A percentile compares a stretch with the other conserved stretches of the same genome.
These are phyloP conservation scores for Phyllosticta citribraziliensis DNA, from an alignment of 2,329 filamentous ascomycete genomes.

Conservation along the genomic window DNA sequence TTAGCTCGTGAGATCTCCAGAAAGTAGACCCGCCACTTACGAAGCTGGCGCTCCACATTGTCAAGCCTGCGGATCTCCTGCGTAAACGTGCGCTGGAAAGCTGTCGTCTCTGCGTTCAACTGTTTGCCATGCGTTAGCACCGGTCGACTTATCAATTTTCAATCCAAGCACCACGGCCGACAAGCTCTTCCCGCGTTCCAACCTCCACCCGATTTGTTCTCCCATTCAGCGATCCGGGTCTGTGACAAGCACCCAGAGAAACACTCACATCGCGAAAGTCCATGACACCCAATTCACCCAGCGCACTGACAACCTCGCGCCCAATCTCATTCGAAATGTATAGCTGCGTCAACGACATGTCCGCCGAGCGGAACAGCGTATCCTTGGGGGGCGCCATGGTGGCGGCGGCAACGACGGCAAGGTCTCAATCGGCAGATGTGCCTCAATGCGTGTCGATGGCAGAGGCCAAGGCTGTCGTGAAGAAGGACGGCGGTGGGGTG, in stretches of 20 bases:
- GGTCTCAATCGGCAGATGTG: not conserved
- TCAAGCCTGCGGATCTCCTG: slow-evolving; percentile 95
- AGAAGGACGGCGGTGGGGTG: not conserved
- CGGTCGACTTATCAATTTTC: not conserved
- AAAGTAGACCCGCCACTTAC: slow-evolving; percentile 45
- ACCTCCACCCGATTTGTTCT: not conserved
- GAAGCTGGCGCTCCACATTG: slow-evolving; percentile 95
- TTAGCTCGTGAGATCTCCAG: slow-evolving; percentile 14
- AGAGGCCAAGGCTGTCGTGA: not conserved
- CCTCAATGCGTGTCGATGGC: not conserved
- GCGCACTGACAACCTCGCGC: slow-evolving; percentile 88
- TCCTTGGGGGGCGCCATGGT: slow-evolving; percentile 59
- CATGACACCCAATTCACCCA: slow-evolving; percentile 91
- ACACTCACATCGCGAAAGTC: slow-evolving; percentile 88
- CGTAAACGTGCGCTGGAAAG: slow-evolving; percentile 95
- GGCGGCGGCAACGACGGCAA: slow-evolving; percentile 14
- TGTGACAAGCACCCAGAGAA: not conserved
- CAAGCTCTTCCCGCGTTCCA: not conserved
- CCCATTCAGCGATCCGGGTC: not conserved
- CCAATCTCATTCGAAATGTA: slow-evolving; percentile 99
- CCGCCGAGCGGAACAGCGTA: slow-evolving; percentile 98
- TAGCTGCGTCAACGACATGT: slow-evolving; percentile 99
- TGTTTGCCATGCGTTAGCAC: slow-evolving; percentile 29
- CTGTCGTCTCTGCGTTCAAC: slow-evolving; percentile 87
- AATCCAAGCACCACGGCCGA: not conserved